Conservation (phyloP, 1,284 basidiomycete genomes). For the Cutaneotrichosporon sp. region DNA sequence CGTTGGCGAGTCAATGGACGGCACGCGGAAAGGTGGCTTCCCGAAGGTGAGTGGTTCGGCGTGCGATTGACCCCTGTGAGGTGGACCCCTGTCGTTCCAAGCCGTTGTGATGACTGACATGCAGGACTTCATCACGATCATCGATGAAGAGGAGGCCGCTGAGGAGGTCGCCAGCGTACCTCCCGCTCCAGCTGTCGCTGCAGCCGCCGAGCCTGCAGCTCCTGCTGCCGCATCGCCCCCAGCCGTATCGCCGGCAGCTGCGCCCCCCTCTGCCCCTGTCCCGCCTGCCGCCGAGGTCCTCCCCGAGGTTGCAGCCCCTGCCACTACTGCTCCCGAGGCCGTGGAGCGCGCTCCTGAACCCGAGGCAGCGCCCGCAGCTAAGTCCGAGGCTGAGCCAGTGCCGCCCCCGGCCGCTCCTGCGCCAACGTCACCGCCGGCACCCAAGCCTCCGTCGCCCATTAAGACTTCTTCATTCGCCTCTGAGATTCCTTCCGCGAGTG, state of each 20-base stretch:
- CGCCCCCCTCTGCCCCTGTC: background rate
- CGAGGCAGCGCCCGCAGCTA: background rate
- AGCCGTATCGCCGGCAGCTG: background rate
- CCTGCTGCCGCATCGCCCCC: background rate
- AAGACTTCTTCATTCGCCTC: background rate
- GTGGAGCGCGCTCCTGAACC: background rate
- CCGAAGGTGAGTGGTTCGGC: conserved; percentile 34
- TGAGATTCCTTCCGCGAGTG: no score
- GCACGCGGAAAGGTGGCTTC: conserved; percentile 43
- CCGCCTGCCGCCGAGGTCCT: background rate
- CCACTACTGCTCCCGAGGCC: background rate
- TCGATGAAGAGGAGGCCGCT: conserved; percentile 15
- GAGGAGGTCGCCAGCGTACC: background rate
- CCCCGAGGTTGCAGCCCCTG: background rate
- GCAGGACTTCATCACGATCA: conserved; percentile 38
- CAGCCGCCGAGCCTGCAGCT: background rate
- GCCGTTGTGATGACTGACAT: conserved; percentile 7
- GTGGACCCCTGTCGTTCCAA: background rate
- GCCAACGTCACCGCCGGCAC: background rate
- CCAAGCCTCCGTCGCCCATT: background rate
- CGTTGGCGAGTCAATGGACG: conserved; percentile 44
- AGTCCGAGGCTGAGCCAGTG: background rate
- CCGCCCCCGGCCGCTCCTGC: background rate
- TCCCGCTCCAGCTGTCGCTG: background rate
- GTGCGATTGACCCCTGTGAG: background rate